Base-by-base conservation (phyloP, 441 rosid genomes). In the Adansonia gregorii region DNA sequence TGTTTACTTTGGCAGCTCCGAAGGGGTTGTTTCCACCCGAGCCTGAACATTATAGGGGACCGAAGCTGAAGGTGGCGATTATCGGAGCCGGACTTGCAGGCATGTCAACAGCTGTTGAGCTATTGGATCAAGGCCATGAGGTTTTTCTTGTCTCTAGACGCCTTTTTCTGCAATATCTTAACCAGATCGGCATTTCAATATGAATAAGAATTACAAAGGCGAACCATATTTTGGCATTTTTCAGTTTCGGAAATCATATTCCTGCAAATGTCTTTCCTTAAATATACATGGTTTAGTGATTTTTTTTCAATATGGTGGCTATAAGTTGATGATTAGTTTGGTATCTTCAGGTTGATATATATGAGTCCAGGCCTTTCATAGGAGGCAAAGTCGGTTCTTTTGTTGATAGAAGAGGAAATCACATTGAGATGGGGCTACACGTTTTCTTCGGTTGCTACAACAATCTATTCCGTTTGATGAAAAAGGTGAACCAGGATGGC, bases 351-450 rank as follows among this genome's bases (percentile, higher is more conserved):
- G 99, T 96, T 76, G 97, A 96, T 86, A 91, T 94, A 83, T 96
- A 96, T 35, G 99, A 96, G 54, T 94, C 94, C 20, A 90, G 94
- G 85, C 7, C 90, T 66, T 95, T 95, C 85, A 92, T 94, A 76
- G 99, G 99, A 74, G 99, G 99, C 75, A 95, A 95, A 89, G 99
- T 94, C 14, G 99, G 99, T 78, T 95, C 99, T 12, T 93, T 96
- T 85, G 91, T 96, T 75, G 99, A 96, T 88, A 88, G 52, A 84
- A 84, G 84, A n/a, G 99, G 99, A 72, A 96, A 96, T 86, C 99
- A 96, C 78, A 79, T 96, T 3, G 99, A 96, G 89, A 96, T 96
- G 99, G 99, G 98, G 60, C 86, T 96, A 81, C 99, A 96, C 66
- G 99, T 94, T 78, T 94, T 96, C 90, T 96, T 96, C 65, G 99